Evolutionary conservation across 768 basidiomycete genomes (phyloP).

Genomic region (Scleroderma bovista): DNA sequence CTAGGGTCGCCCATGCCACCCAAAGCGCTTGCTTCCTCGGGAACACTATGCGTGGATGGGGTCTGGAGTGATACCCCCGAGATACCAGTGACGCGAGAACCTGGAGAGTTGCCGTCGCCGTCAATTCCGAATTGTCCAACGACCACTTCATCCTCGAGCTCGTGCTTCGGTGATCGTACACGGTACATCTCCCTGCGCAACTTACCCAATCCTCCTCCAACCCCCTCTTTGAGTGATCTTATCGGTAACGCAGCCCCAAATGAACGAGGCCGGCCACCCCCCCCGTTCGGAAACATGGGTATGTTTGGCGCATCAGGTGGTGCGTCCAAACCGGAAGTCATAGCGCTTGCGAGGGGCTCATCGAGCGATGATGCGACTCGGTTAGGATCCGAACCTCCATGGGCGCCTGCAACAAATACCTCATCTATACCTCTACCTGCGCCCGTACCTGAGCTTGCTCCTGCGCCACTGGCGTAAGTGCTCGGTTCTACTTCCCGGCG

Average conservation of each 20-base stretch:
- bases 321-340: constrained; percentile 55
- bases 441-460: constrained; percentile 3
- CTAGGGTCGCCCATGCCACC: neutral
- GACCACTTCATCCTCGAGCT: constrained; percentile 14
- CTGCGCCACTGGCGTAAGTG: constrained; percentile 36
- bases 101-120: constrained; percentile 22
- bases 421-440: neutral
- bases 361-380: constrained; percentile 51
- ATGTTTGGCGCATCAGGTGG: constrained; percentile 41
- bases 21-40: neutral
- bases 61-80: constrained; percentile 34
- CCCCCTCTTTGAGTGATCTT: constrained; percentile 47
- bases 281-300: constrained; percentile 81
- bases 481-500: constrained; percentile 66
- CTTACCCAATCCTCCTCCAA: constrained; percentile 56
- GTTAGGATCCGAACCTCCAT: constrained; percentile 28
- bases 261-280: constrained; percentile 33
- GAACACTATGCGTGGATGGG: constrained; percentile 31
- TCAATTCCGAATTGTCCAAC: constrained; percentile 6
- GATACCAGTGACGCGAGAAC: constrained; percentile 19
- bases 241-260: constrained; percentile 51
- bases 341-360: constrained; percentile 71
- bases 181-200: constrained; percentile 52
- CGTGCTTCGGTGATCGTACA: constrained; percentile 41
- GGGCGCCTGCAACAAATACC: constrained; percentile 29